Evolutionary conservation across 2,329 filamentous ascomycete species (phyloP).

Genomic region (Proliferodiscus dingleyae): DNA sequence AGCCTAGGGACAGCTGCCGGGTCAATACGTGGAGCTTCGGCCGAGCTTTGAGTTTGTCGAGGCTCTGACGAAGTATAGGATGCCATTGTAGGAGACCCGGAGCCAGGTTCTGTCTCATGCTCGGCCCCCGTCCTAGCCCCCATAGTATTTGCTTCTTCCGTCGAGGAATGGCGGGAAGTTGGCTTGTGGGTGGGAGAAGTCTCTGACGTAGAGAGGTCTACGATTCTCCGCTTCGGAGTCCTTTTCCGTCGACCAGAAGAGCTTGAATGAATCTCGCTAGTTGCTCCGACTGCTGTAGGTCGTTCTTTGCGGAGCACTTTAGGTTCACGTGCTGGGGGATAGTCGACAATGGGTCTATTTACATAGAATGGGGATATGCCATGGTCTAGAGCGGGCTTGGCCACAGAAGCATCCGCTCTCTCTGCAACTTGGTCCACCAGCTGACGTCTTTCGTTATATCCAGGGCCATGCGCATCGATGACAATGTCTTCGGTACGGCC

Average conservation of each 20-base stretch:
- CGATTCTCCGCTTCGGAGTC: constrained; percentile 58
- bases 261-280: constrained; percentile 53
- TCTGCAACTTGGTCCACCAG: constrained; percentile 78
- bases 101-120: constrained; percentile 30
- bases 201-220: constrained; percentile 52
- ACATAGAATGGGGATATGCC: constrained; percentile 56
- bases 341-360: constrained; percentile 60
- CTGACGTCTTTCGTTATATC: constrained; percentile 79
- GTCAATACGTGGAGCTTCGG: constrained; percentile 26
- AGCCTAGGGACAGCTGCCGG: constrained; percentile 26
- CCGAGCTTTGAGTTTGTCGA: constrained; percentile 21
- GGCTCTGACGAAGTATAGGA: constrained; percentile 27
- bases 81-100: constrained; percentile 27
- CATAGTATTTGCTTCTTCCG: constrained; percentile 17
- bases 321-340: constrained; percentile 45
- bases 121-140: constrained; percentile 22
- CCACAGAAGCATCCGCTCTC: constrained; percentile 69
- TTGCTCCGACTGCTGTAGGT: constrained; percentile 43
- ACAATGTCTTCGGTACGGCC: constrained; percentile 87
- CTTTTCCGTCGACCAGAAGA: constrained; percentile 55
- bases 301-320: constrained; percentile 56
- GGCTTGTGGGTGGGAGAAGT: constrained; percentile 25
- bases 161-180: constrained; percentile 17
- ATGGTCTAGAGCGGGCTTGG: constrained; percentile 64
- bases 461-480: constrained; percentile 79